phyloP scores from a whole-genome alignment of 495 filamentous ascomycete genomes.

The Penicillium maclennaniae region DNA sequence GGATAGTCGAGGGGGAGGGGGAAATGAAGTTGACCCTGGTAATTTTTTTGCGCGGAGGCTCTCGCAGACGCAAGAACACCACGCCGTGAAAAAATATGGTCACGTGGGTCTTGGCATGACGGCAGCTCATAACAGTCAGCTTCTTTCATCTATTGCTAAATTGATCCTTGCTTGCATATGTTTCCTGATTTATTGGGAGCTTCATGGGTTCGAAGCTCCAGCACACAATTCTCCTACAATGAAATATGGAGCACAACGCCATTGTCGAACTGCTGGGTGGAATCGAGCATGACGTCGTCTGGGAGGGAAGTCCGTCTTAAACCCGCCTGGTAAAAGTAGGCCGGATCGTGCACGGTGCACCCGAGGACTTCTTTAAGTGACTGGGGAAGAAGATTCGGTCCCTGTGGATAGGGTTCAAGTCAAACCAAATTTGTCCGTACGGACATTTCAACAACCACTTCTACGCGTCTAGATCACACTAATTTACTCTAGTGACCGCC shows the following conservation, averaged over 20 bases:
- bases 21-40: constrained; percentile 6
- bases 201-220: background rate
- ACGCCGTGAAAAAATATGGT: constrained; percentile 9
- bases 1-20: background rate
- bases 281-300: constrained; percentile 8
- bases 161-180: too few species aligned
- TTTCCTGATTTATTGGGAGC: background rate
- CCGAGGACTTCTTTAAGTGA: background rate
- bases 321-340: constrained; percentile 2
- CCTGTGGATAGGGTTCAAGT: background rate
- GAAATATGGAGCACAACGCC: background rate
- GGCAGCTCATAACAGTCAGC: background rate
- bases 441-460: background rate
- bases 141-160: background rate
- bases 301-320: constrained; percentile 16
- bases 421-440: background rate
- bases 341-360: constrained; percentile 6
- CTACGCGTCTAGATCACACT: background rate
- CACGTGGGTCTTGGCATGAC: constrained; percentile 17
- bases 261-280: background rate
- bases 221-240: too few species aligned
- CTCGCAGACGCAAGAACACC: constrained; percentile 11
- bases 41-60: constrained; percentile 14
- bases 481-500: background rate
- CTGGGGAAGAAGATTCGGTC: background rate